phyloP scores from a whole-genome alignment of 2,329 filamentous ascomycete species.

The Arthrobotrys conoides region DNA sequence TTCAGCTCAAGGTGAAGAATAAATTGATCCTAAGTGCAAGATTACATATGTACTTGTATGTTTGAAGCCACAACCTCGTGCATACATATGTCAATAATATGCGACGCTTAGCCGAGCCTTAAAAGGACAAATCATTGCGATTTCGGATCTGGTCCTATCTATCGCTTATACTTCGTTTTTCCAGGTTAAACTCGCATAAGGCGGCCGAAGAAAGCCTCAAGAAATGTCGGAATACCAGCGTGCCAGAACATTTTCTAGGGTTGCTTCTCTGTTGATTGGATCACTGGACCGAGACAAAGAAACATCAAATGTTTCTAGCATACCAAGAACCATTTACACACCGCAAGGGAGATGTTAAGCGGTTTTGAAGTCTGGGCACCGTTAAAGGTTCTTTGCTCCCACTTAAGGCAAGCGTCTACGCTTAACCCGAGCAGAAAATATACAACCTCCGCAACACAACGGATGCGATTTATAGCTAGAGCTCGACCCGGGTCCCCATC shows the following conservation, averaged over 20 bases:
- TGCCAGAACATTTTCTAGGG: not conserved
- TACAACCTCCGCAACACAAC: slow-evolving; percentile 29
- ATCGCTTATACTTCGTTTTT: slow-evolving; percentile 26
- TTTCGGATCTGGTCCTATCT: slow-evolving; percentile 5
- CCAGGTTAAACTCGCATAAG: slow-evolving; percentile 11
- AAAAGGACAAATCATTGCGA: not conserved
- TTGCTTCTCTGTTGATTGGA: not conserved
- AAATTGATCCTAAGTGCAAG: too few species aligned
- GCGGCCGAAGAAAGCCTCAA: slow-evolving; percentile 18
- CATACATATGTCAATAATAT: slow-evolving; percentile 6
- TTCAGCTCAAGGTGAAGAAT: not conserved
- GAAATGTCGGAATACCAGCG: not conserved
- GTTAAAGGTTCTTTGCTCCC: not conserved
- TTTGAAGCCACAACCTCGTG: slow-evolving; percentile 12
- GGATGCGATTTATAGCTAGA: not conserved
- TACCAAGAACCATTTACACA: not conserved
- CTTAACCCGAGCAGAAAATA: not conserved
- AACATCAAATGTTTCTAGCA: slow-evolving; percentile 3
- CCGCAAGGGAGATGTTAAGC: not conserved
- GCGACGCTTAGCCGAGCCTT: not conserved
- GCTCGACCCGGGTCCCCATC: not conserved
- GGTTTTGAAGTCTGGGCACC: not conserved
- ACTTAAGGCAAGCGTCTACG: slow-evolving; percentile 4
- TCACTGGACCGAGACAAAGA: not conserved
- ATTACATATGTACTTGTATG: too few species aligned